Conservation (phyloP, 2,329 filamentous ascomycete species). For the Beauveria australis region DNA sequence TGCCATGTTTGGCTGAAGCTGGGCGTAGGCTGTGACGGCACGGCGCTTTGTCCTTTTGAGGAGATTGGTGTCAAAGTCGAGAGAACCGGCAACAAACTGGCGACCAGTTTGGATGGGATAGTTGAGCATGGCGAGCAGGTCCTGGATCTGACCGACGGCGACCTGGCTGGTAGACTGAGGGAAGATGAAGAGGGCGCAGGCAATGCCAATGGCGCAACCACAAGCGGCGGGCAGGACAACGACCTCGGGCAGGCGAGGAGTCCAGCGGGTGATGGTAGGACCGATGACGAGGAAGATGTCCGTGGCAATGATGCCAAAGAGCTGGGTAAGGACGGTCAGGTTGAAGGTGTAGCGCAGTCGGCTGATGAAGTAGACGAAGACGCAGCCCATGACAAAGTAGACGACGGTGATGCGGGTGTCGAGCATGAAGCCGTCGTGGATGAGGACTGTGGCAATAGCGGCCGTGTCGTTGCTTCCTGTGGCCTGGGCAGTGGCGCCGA, state of each 20-base stretch:
- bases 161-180: conserved; percentile 40
- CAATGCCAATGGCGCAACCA: conserved; percentile 35
- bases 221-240: conserved; percentile 38
- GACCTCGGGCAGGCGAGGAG: conserved; percentile 27
- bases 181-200: conserved; percentile 37
- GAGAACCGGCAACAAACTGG: conserved; percentile 14
- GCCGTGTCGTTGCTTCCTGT: conserved; percentile 15
- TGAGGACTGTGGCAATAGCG: conserved; percentile 20
- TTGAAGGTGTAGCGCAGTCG: conserved; percentile 36
- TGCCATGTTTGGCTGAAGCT: conserved; percentile 28
- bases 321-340: conserved; percentile 34
- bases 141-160: conserved; percentile 27
- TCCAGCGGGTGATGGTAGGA: conserved; percentile 33
- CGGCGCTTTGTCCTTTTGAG: conserved; percentile 20
- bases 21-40: conserved; percentile 28
- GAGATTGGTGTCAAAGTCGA: conserved; percentile 18
- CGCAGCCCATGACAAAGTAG: conserved; percentile 28
- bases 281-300: conserved; percentile 37
- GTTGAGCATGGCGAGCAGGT: conserved; percentile 24
- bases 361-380: conserved; percentile 36
- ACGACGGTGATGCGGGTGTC: conserved; percentile 35
- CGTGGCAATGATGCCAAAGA: conserved; percentile 38
- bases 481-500: conserved; percentile 24
- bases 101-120: conserved; percentile 24
- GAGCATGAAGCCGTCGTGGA: conserved; percentile 38